A percentile compares a stretch with the other conserved stretches of the same genome.
These are phyloP conservation scores for Fomitopsis schrenkii DNA, from an alignment of 1,284 basidiomycete species.

Conservation along the genomic window DNA sequence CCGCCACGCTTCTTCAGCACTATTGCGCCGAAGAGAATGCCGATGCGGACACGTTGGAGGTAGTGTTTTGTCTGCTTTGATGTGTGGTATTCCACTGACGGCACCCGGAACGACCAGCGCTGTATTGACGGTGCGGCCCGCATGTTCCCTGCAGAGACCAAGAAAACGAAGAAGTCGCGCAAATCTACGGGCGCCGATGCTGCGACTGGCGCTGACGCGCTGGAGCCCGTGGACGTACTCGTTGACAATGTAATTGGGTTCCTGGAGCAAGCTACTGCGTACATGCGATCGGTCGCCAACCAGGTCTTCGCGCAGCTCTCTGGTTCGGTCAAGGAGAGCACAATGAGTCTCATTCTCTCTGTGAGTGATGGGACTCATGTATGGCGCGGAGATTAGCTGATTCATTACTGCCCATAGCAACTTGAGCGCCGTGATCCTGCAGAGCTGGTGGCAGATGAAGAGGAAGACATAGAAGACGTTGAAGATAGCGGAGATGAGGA, in stretches of 20 bases:
- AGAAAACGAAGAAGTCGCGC: constrained; percentile 41
- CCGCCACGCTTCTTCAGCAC: constrained; percentile 65
- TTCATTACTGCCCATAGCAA: constrained; percentile 54
- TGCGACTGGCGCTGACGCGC: constrained; percentile 32
- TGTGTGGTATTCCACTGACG: constrained; percentile 1
- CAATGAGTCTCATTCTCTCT: constrained; percentile 80
- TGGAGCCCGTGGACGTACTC: constrained; percentile 75
- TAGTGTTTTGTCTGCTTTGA: constrained; percentile 23
- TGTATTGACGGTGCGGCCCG: constrained; percentile 47
- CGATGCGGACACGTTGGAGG: constrained; percentile 60
- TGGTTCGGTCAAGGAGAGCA: constrained; percentile 65
- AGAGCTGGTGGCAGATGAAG: constrained; percentile 45
- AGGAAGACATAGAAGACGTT: constrained; percentile 40
- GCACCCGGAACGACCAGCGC: constrained; percentile 13
- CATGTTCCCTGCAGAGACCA: constrained; percentile 40
- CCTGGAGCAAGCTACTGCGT: constrained; percentile 82
- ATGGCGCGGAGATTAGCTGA: constrained; percentile 3
- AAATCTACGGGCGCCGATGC: constrained; percentile 34
- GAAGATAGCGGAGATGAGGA: constrained; percentile 34
- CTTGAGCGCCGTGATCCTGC: constrained; percentile 67
- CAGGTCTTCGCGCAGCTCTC: constrained; percentile 80
- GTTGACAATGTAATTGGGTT: constrained; percentile 88
- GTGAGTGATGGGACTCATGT: constrained; percentile 43
- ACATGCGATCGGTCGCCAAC: constrained; percentile 78
- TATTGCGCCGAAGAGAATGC: constrained; percentile 57